Evolutionary conservation across 495 filamentous ascomycete species (phyloP).

Genomic region (Penicillium desertorum): DNA sequence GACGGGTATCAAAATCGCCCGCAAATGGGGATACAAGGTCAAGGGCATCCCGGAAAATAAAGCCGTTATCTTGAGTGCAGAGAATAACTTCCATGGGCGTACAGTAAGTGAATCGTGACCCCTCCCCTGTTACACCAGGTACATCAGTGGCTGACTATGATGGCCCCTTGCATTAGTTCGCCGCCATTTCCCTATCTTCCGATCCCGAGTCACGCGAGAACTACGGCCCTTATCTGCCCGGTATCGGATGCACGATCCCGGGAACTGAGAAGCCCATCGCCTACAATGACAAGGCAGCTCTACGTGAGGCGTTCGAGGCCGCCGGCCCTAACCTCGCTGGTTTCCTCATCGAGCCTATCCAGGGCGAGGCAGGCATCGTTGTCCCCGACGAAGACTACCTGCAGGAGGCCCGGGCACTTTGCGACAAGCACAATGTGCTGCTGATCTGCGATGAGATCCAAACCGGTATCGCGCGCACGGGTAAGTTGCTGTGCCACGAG

Average conservation of each 20-base stretch:
- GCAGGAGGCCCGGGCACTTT: constrained; percentile 74
- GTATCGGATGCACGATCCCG: constrained; percentile 75
- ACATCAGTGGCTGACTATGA: constrained; percentile 16
- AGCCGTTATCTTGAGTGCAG: constrained; percentile 78
- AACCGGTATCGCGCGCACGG: constrained; percentile 93
- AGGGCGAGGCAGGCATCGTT: constrained; percentile 96
- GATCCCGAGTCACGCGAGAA: constrained; percentile 95
- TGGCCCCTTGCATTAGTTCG: constrained; percentile 62
- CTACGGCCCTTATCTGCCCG: constrained; percentile 93
- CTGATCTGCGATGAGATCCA: constrained; percentile 99
- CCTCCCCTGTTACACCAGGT: constrained; percentile 6
- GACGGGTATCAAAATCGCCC: constrained; percentile 94
- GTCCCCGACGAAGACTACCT: constrained; percentile 93
- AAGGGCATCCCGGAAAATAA: constrained; percentile 85
- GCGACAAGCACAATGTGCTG: constrained; percentile 90
- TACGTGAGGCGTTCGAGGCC: constrained; percentile 74
- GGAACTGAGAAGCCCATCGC: constrained; percentile 74
- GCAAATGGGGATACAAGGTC: constrained; percentile 98
- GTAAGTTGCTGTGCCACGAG: constrained; percentile 87
- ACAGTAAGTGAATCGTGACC: constrained; percentile 60
- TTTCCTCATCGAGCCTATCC: constrained; percentile 96
- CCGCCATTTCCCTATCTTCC: constrained; percentile 88
- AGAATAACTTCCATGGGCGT: constrained; percentile 95
- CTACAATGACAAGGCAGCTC: constrained; percentile 80
- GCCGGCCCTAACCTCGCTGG: constrained; percentile 86